Percentiles rank a stretch among this genome's conserved stretches.
Conservation (phyloP, 306 rosid genomes). For the Hylodesmum podocarpum region DNA sequence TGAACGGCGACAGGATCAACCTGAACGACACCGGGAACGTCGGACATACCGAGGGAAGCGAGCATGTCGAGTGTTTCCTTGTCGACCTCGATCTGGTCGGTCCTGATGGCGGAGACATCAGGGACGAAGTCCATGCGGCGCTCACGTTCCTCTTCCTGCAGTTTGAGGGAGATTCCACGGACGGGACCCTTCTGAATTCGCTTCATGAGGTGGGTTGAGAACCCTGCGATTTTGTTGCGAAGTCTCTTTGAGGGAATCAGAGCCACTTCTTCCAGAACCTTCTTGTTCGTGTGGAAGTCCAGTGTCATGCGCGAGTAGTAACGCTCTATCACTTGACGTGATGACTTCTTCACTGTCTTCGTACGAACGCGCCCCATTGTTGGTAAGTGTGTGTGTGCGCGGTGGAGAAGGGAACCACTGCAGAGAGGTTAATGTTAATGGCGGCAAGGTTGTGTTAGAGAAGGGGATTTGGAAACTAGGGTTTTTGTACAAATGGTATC, state of each 20-base stretch:
- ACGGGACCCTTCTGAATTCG: constrained; percentile 71
- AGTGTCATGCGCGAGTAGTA: constrained; percentile 63
- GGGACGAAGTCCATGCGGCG: constrained; percentile 77
- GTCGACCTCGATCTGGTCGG: constrained; percentile 53
- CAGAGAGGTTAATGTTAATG: neutral
- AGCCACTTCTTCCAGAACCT: constrained; percentile 56
- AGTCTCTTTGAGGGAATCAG: constrained; percentile 62
- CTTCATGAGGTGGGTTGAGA: constrained; percentile 73
- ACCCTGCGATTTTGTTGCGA: constrained; percentile 66
- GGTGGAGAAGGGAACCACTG: neutral
- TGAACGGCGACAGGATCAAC: constrained; percentile 45
- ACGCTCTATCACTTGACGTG: constrained; percentile 59
- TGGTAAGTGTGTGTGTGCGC: neutral
- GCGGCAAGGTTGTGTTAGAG: no score
- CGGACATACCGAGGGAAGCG: constrained; percentile 49
- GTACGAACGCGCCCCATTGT: constrained; percentile 71
- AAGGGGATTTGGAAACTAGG: neutral
- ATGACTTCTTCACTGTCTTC: constrained; percentile 70
- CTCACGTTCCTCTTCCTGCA: constrained; percentile 72
- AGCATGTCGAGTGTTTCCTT: constrained; percentile 66
- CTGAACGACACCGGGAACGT: constrained; percentile 45
- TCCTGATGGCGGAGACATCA: constrained; percentile 49
- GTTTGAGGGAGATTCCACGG: constrained; percentile 67
- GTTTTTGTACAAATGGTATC: neutral
- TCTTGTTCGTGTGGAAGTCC: constrained; percentile 71